Evolutionary conservation across 2,329 filamentous ascomycete species (phyloP), one percentile per base, ranked within the genome.

Genomic region (Pyrenophora teres): DNA sequence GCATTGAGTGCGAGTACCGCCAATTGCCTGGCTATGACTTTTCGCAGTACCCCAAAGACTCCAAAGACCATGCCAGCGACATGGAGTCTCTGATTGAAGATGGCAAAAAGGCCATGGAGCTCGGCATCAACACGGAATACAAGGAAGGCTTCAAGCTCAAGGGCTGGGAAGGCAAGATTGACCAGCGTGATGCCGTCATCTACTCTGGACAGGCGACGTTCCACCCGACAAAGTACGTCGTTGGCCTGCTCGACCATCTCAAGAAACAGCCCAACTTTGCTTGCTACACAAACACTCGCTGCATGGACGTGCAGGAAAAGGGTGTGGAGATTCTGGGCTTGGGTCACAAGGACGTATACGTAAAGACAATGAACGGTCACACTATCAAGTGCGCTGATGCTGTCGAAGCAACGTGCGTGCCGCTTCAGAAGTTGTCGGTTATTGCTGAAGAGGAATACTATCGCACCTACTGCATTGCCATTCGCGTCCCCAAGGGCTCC

Each of bases 1-100:
- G 75, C 3, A 81, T 84, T 27, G 80, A 83, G 0, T 85, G 82
- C 67, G 81, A 84, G 56, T 85, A 82, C 61, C 77, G 81, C 6
- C 69, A 69, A 31, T 58, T 84, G 2, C 77, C 76, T 0, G 80
- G 71, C 0, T 81, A 81, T 54, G 70, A 80, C 32, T 71, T 84
- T 4, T 82, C 80, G 1, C 78, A 83, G 60, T 81, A 79, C 52
- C 60, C 73, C 0, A 67, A 68, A 0, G 74, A 70, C 9, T 71
- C 77, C 6, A 62, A 72, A 12, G 71, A 78, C 46, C 77, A 81
- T 46, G 68, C 76, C 2, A 64, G 77, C 6, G 80, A 83, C 39
- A 59, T 81, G 25, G 63, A 78, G 41, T 65, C 74, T 36, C 54
- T 83, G 32, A 75, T 76, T 40, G 67, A 76, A 13, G 81, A 83